Base-by-base conservation (phyloP, 1,284 basidiomycete species). In the Trametes sp. region DNA sequence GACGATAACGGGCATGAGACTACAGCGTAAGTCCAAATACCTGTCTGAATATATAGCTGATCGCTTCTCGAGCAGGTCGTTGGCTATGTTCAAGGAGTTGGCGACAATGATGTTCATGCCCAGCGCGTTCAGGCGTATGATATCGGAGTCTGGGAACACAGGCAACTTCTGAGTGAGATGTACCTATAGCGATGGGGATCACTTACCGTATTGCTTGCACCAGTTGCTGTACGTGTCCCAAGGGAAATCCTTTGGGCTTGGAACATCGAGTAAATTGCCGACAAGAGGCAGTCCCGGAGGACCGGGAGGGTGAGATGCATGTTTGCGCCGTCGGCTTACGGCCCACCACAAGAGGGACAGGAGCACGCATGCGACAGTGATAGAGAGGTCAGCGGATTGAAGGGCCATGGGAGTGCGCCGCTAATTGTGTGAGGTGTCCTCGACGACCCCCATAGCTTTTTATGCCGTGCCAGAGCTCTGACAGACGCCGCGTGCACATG, bases 31-130 rank as follows among this genome's bases (percentile, higher is more conserved):
- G n/a, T n/a, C n/a, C n/a, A n/a, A n/a, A 7, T n/a, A 70, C 69
- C 70, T 67, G 42, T 70, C 67, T 8, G 64, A 68, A 36, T 72
- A 73, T 10, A 68, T 70, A 4, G 61, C 54, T 1, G 80, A 80
- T 21, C 78, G 74, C 58, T 76, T 80, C 21, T 82, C 80, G 24
- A 83, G 72, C 13, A 84, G 70, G 7, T 80, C 81, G 13, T 65
- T 71, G 4, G 74, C 77, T 16, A 75, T 69, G 38, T 76, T 69
- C 9, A 75, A 54, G 0, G 78, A 78, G 64, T 81, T 80, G 5
- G 82, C 64, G 19, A 83, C 67, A 45, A 84, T 66, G 5, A 80
- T 73, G 45, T 82, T 69, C 41, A 58, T 70, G 8, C 70, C 70
- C 8, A 72, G n/a, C 13, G 61, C 64, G 7, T 66, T 58, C 19